Conservation (phyloP, 208 protist genomes). For the Crithidia sp. region DNA sequence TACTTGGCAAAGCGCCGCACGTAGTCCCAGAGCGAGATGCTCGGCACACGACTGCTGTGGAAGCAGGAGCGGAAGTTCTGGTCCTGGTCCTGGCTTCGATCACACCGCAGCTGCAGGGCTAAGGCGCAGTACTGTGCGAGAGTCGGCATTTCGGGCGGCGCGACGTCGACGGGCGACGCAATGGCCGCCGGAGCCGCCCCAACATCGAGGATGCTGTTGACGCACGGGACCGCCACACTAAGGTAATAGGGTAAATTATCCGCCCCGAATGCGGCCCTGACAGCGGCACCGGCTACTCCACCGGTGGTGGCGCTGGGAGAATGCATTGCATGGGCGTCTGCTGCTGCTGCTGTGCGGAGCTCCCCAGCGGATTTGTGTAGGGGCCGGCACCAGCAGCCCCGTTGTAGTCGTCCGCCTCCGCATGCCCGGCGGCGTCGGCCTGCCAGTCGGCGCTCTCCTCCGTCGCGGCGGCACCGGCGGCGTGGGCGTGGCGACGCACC, state of each 20-base stretch:
- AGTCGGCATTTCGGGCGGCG: conserved; percentile 49
- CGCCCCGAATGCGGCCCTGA: not conserved
- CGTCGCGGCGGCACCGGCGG: not conserved
- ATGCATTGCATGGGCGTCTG: not conserved
- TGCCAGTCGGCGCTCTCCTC: conserved; percentile 12
- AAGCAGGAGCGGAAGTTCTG: conserved; percentile 52
- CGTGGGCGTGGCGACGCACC: conserved; percentile 19
- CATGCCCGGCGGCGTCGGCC: conserved; percentile 7
- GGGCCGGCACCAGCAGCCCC: conserved; percentile 2
- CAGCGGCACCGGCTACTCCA: not conserved
- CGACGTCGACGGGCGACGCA: conserved; percentile 22
- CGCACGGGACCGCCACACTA: conserved; percentile 24
- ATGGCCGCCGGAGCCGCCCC: conserved; percentile 15
- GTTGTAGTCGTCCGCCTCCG: not conserved
- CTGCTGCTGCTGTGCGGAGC: not conserved
- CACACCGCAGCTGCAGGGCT: conserved; percentile 73
- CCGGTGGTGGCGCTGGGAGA: not conserved
- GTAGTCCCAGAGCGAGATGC: conserved; percentile 90
- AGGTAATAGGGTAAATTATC: conserved; percentile 3
- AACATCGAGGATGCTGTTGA: conserved; percentile 28
- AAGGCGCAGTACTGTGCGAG: conserved; percentile 58
- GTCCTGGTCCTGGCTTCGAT: conserved; percentile 34
- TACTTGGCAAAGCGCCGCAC: conserved; percentile 92
- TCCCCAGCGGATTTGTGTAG: not conserved
- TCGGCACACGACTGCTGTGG: conserved; percentile 76